Evolutionary conservation across 2,329 filamentous ascomycete species (phyloP).

Genomic region (Capronia coronata): DNA sequence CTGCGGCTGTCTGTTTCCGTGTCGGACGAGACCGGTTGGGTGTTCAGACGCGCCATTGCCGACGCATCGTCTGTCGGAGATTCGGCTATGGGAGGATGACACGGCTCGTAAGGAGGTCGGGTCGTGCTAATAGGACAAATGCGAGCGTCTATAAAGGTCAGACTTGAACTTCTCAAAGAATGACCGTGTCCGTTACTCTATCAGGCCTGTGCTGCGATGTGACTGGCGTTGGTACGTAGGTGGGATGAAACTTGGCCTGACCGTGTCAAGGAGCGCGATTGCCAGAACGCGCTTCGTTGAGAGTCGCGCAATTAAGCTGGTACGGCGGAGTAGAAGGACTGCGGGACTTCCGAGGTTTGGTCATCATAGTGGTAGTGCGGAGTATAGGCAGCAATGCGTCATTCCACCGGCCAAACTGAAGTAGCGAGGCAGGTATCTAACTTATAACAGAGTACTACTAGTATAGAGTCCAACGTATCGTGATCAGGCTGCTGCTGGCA

Average conservation of each 20-base stretch:
- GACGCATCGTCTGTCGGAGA: slow-evolving; percentile 5
- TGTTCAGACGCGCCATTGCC: slow-evolving; percentile 25
- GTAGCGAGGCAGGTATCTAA: too few species aligned
- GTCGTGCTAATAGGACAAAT: too few species aligned
- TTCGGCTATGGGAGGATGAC: not conserved
- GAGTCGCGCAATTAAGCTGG: too few species aligned
- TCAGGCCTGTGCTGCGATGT: not conserved
- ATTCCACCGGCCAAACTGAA: too few species aligned
- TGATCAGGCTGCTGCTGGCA: not conserved
- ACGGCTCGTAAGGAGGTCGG: not conserved
- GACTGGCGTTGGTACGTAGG: not conserved
- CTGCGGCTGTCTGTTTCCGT: slow-evolving; percentile 44
- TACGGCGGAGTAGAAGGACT: too few species aligned
- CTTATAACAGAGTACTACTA: too few species aligned
- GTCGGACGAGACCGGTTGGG: slow-evolving; percentile 30
- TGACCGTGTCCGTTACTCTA: not conserved
- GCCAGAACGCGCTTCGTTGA: not conserved
- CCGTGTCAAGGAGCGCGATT: not conserved
- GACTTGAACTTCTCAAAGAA: not conserved
- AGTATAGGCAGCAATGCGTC: not conserved
- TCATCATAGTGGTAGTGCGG: too few species aligned
- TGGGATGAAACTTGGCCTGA: not conserved
- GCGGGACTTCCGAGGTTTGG: too few species aligned
- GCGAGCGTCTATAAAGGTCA: too few species aligned
- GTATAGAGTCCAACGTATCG: too few species aligned